Conservation (phyloP, 257 asterid genomes). For the Solanum appendiculatum region DNA sequence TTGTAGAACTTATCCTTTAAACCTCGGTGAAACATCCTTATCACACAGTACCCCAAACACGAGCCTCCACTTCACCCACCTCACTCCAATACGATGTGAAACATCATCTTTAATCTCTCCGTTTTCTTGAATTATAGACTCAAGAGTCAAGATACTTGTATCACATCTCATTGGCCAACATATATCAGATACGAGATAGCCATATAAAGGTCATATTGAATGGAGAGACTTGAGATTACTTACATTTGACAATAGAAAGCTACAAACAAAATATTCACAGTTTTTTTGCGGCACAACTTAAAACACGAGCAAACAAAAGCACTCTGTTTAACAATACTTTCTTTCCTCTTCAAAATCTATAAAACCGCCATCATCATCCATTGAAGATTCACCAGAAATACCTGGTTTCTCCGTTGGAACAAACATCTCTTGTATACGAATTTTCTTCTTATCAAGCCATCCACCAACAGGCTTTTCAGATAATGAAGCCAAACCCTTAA, state of each 20-base stretch:
- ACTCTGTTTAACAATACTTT: background rate
- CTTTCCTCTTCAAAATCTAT: background rate
- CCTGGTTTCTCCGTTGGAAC: background rate
- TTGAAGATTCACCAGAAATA: background rate
- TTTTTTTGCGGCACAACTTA: background rate
- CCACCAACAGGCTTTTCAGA: slow-evolving; percentile 22
- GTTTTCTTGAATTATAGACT: background rate
- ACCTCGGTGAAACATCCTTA: background rate
- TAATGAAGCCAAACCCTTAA: slow-evolving; percentile 31
- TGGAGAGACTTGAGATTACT: background rate
- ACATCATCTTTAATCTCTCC: background rate
- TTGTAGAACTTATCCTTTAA: too few species aligned
- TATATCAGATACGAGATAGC: background rate
- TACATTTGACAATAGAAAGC: background rate
- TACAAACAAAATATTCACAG: background rate
- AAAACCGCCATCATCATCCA: background rate
- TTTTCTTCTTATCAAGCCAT: background rate
- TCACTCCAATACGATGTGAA: background rate
- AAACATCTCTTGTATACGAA: background rate
- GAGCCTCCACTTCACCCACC: background rate
- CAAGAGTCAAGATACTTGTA: background rate
- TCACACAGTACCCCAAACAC: background rate
- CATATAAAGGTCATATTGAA: background rate
- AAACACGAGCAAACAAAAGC: background rate
- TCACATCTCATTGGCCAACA: background rate